phyloP scores from a whole-genome alignment of 148 eudicot genomes.

The Fagopyrum tataricum region DNA sequence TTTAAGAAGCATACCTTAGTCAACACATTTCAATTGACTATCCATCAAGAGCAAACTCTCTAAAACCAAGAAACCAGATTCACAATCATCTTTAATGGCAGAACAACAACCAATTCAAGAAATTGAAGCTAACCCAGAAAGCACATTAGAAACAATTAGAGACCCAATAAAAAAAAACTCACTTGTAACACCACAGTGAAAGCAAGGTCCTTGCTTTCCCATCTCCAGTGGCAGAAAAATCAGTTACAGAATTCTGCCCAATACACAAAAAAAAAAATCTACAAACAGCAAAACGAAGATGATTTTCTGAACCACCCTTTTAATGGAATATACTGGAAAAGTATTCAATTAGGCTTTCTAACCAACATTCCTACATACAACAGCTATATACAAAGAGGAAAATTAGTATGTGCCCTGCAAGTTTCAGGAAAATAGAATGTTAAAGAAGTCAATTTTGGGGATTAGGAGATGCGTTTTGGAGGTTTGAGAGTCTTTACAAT shows the following conservation, averaged over 20 bases:
- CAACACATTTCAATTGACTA: neutral
- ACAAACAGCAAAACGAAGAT: neutral
- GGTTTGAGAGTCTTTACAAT: neutral
- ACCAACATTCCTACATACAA: neutral
- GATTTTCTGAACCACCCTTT: neutral
- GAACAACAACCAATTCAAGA: neutral
- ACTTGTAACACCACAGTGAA: conserved; percentile 99
- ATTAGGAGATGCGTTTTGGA: conserved; percentile 12
- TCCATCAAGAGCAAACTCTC: neutral
- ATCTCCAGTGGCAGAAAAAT: conserved; percentile 28
- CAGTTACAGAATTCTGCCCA: neutral
- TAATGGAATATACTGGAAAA: neutral
- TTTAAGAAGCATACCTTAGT: neutral
- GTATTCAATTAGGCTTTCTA: conserved; percentile 7
- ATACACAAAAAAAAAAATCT: neutral
- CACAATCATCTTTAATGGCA: conserved; percentile 8
- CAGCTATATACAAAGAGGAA: neutral
- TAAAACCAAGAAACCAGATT: neutral
- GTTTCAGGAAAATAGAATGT: conserved; percentile 6
- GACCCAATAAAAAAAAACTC: conserved; percentile 40
- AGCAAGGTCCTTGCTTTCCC: conserved; percentile 99
- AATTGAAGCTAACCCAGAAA: neutral
- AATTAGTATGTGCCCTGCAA: neutral
- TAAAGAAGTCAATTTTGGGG: neutral
- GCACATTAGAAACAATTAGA: neutral